A percentile compares a stretch with the other conserved stretches of the same genome.
These are phyloP conservation scores for Calocera cornea DNA, from an alignment of 768 basidiomycete species.

Conservation along the genomic window DNA sequence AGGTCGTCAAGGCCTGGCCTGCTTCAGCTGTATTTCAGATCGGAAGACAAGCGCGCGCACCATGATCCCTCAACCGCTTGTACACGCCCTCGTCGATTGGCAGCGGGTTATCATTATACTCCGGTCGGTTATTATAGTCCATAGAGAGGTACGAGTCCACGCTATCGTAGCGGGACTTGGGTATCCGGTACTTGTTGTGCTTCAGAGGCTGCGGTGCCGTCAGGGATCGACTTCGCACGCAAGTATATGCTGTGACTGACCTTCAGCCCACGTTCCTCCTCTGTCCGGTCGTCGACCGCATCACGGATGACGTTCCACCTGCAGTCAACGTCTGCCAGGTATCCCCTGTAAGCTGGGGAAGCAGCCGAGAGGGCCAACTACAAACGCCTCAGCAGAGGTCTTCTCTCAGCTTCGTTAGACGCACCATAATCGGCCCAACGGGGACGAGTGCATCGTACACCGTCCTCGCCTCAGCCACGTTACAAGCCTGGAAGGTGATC, in stretches of 20 bases:
- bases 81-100: constrained; percentile 69
- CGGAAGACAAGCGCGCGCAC: too few relatives aligned
- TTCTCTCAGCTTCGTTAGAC: constrained; percentile 12
- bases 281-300: constrained; percentile 94
- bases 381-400: not conserved
- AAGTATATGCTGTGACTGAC: constrained; percentile 27
- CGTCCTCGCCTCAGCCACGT: constrained; percentile 77
- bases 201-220: constrained; percentile 48
- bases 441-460: constrained; percentile 96
- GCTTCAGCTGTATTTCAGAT: too few relatives aligned
- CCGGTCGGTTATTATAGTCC: constrained; percentile 73
- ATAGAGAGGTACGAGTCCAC: constrained; percentile 88
- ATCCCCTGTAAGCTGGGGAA: constrained; percentile 88
- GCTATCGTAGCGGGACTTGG: constrained; percentile 95
- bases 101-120: constrained; percentile 80
- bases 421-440: constrained; percentile 85
- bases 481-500: constrained; percentile 93
- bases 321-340: constrained; percentile 92
- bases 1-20: constrained; percentile 65
- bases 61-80: constrained; percentile 58
- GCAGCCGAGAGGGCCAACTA: constrained; percentile 90
- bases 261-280: constrained; percentile 84
- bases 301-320: constrained; percentile 98
- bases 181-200: constrained; percentile 61
- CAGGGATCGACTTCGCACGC: not conserved